A percentile compares a stretch with the other conserved stretches of the same genome.
Evolutionary conservation across 441 rosid species (phyloP).

Genomic region (Pelargonium cotyledonis): DNA sequence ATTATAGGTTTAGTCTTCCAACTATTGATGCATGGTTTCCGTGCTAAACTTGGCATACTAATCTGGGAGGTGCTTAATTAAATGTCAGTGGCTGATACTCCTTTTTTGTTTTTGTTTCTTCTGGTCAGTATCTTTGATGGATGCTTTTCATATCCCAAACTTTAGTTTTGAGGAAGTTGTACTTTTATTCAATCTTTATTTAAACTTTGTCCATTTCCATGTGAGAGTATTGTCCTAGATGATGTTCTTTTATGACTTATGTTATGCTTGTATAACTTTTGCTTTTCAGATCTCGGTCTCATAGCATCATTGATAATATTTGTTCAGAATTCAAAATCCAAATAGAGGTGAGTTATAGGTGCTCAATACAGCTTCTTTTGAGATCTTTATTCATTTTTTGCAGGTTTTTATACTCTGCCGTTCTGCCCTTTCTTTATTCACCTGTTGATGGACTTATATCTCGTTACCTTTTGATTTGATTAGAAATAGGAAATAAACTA

Average conservation of each 20-base stretch:
- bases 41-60: too few species aligned
- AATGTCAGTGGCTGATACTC: too few species aligned
- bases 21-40: too few species aligned
- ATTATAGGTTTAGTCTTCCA: too few species aligned
- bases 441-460: too few species aligned
- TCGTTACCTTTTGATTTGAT: too few species aligned
- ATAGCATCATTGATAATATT: conserved; percentile 61
- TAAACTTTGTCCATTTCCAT: neutral
- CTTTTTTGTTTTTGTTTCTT: neutral
- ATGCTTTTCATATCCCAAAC: conserved; percentile 1
- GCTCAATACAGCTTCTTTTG: conserved; percentile 7
- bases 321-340: conserved; percentile 63
- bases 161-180: neutral
- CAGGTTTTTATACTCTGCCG: too few species aligned
- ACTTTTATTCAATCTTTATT: neutral
- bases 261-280: conserved; percentile 10
- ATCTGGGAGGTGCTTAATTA: too few species aligned
- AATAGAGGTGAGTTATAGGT: conserved; percentile 43
- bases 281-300: conserved; percentile 52
- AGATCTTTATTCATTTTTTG: conserved; percentile 8
- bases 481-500: too few species aligned
- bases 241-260: neutral
- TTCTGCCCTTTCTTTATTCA: too few species aligned
- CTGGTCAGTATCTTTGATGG: too few species aligned
- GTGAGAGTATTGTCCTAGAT: neutral